Base-by-base conservation (phyloP, 768 basidiomycete species). In the Kwoniella mangroviensis region DNA sequence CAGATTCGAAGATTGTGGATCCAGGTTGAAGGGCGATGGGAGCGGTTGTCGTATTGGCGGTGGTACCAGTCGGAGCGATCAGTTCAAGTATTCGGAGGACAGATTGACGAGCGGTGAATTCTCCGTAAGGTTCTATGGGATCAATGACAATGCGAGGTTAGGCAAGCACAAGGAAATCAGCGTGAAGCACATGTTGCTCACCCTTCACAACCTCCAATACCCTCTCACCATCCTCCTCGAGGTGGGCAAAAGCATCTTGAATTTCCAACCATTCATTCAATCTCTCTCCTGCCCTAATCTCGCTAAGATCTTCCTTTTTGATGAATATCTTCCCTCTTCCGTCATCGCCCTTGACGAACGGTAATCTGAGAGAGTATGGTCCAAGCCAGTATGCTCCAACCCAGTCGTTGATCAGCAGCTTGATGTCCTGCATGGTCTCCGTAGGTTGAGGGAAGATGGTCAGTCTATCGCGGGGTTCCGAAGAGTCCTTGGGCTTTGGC, bases 341-440 rank as follows among this genome's bases (percentile, higher is more conserved):
- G 65, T 72, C 68, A 56, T 74, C 52, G 43, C 52, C 72, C 59
- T 68, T 63, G 65, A 21, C 22, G 24, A 43, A 73, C 0, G 77
- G 79, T 34, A 79, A 69, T 60, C 81, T 65, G 52, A 85, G 76
- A 7, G 84, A 84, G 70, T 84, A 85, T 1, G 84, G 82, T 4
- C 85, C 85, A 55, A 85, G 79, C 84, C 84, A 85, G 76, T 84
- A 85, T 0, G 84, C 84, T 22, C 84, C 84, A 3, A 83, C 76
- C 63, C 80, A 83, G 54, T 85, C 85, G 62, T 82, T 79, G 63
- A 85, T 72, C 21, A 78, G 75, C 10, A 81, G 71, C 59, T 83
- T 83, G 65, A 85, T 76, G 71, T 83, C 82, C 63, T 84, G 82
- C 40, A 84, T 74, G 6, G 79, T 82, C 73, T 84, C 83, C 63